Base-by-base conservation (phyloP, 2,329 filamentous ascomycete species). In the Talaromyces sp. region DNA sequence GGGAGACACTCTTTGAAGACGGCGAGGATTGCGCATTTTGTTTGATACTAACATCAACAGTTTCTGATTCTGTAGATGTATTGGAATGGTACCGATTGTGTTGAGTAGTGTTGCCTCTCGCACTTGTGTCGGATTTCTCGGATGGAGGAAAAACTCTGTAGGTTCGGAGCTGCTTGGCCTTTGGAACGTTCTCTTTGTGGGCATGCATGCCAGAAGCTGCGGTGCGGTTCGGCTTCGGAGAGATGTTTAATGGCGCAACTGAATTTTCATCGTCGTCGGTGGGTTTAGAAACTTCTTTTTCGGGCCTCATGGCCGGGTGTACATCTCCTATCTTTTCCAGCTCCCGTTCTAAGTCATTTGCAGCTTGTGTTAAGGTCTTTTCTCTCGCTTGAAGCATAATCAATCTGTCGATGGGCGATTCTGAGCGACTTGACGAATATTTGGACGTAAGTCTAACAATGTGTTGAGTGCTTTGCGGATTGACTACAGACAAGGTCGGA, bases 271-370 rank as follows among this genome's bases (percentile, higher is more conserved):
- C 52, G 7, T 54, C 50, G 2, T 13, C 14, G 19, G 37, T 35
- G 3, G 33, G 41, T 10, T 22, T 41, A 2, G 45, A 48, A 6
- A 33, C 48, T 3, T 52, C 8, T 45, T n/a, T n/a, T 35, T 48
- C 22, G 11, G n/a, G 16, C 13, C 16, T 59, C 27, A 43, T 37
- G n/a, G 35, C 57, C n/a, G 41, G 41, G 56, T 43, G 61, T 1
- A 54, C 48, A 60, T 70, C 24, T 31, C n/a, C 65, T 33, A 66
- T 65, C 45, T 77, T 70, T 19, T 71, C 69, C 31, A 78, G 71
- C 19, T 75, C 72, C 22, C 71, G 69, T 52, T 77, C 75, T 59
- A 80, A 68, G 9, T 79, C 77, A 33, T 74, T 68, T n/a, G 76
- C 71, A 1, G 76, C 77, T 66, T 76, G 70, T 8, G 72, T 73